Base-by-base conservation (phyloP, 2,329 filamentous ascomycete genomes). In the Diaporthe sp. region DNA sequence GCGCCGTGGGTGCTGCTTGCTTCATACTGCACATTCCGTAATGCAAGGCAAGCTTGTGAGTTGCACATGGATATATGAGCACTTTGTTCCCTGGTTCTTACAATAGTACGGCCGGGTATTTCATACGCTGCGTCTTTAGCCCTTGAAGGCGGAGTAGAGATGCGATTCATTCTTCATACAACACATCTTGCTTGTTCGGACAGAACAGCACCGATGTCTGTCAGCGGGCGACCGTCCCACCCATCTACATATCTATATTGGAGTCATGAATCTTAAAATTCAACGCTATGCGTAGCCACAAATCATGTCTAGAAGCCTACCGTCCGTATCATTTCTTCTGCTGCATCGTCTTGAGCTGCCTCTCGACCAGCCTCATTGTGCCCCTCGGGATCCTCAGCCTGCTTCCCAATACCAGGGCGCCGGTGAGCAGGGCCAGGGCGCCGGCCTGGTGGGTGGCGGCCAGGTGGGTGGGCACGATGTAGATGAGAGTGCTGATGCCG, bases 381-480 rank as follows among this genome's bases (percentile, higher is more conserved):
- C 91, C 87, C 78, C 88, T 91, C 1, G 95, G 94, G 72, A 96
- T 88, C 85, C 94, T 94, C 73, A 97, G 85, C 55, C 95, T 90
- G 80, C 93, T 95, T 15, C 94, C 94, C 51, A 98, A 87, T 1
- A 98, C 89, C 31, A 98, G 87, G 0, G 93, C 93, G 60, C 95
- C 95, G 0, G 95, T 97, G 76, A 99, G 86, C 28, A 99, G 87
- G 2, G 94, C 95, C 79, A 99, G 86, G 76, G 93, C 94, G 53
- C 97, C 96, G 2, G 97, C 97, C 85, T 99, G 97, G 84, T 99
- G 97, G 10, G 95, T 92, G 4, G 96, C 95, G 0, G 96, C 97
- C 13, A 99, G 87, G 77, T 94, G 93, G 3, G 93, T 94, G 6
- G 97, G 97, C 0, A 99, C 96, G 83, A 99, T 93, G 86, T 98